phyloP scores from a whole-genome alignment of 192 early-diverging fungal species.

The Phycomyces nitens region DNA sequence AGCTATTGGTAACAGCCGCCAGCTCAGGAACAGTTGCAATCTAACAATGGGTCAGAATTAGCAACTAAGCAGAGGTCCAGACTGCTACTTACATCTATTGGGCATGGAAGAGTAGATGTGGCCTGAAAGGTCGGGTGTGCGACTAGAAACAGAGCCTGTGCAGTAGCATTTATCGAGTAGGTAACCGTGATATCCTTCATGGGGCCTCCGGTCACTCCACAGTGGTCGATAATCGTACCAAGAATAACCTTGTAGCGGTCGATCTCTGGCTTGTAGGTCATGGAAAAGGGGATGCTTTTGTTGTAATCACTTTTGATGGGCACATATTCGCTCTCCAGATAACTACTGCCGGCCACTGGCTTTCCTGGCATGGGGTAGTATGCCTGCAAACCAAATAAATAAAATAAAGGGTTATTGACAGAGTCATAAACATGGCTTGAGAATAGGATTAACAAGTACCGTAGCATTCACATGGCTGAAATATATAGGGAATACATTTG shows the following conservation, averaged over 20 bases:
- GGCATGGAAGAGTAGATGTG: constrained; percentile 31
- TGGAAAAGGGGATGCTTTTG: constrained; percentile 38
- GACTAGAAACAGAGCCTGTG: constrained; percentile 36
- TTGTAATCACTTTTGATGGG: constrained; percentile 8
- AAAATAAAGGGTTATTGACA: constrained; percentile 4
- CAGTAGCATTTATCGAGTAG: constrained; percentile 40
- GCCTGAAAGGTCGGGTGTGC: constrained; percentile 39
- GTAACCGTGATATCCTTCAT: constrained; percentile 30
- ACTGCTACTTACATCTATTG: constrained; percentile 29
- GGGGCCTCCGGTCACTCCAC: constrained; percentile 30
- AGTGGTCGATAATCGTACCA: constrained; percentile 32
- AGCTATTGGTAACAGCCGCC: not conserved
- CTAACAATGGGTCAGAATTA: not conserved
- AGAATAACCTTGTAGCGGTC: constrained; percentile 29
- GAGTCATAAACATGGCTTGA: too few species aligned
- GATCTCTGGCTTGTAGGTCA: constrained; percentile 26
- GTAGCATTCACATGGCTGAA: constrained; percentile 39
- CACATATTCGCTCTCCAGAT: constrained; percentile 4
- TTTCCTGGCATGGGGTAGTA: constrained; percentile 41
- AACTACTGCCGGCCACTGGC: constrained; percentile 3
- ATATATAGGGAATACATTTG: constrained; percentile 35
- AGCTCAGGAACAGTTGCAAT: not conserved
- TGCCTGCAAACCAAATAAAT: constrained; percentile 33
- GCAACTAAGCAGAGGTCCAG: too few species aligned
- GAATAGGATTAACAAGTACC: too few species aligned